Conservation (phyloP, 495 filamentous ascomycete genomes). For the Penicillium arizonense region DNA sequence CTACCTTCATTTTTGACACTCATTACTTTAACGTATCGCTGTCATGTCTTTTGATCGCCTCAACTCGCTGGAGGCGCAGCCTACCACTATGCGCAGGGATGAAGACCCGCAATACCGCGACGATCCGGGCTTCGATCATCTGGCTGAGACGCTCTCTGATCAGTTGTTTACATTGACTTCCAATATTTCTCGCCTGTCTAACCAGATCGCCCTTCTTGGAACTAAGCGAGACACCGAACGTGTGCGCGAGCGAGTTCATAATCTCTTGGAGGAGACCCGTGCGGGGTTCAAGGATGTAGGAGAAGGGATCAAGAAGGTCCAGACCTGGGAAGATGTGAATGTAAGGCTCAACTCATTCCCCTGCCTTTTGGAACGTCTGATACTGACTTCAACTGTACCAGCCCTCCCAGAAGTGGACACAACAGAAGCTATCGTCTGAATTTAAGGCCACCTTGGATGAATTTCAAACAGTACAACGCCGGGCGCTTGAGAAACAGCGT, state of each 20-base stretch:
- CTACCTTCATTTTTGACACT: conserved; percentile 5
- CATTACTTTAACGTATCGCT: neutral
- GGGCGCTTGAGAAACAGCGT: conserved; percentile 87
- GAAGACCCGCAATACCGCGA: conserved; percentile 77
- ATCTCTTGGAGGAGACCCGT: conserved; percentile 79
- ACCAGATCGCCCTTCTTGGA: conserved; percentile 80
- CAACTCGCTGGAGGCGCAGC: conserved; percentile 79
- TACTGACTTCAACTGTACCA: conserved; percentile 31
- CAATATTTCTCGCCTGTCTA: conserved; percentile 76
- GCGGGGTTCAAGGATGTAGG: conserved; percentile 88
- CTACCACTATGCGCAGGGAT: conserved; percentile 59
- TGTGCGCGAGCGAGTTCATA: conserved; percentile 85
- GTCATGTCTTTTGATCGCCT: conserved; percentile 90
- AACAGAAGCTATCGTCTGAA: conserved; percentile 89
- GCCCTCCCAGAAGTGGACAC: conserved; percentile 91
- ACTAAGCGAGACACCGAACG: conserved; percentile 88
- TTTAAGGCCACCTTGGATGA: conserved; percentile 83
- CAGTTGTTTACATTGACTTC: conserved; percentile 84
- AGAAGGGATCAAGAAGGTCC: conserved; percentile 88
- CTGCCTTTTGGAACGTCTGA: neutral
- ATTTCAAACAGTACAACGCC: conserved; percentile 86
- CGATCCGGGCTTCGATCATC: conserved; percentile 85
- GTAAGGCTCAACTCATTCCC: conserved; percentile 48
- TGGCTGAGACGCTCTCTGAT: conserved; percentile 78
- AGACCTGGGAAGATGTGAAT: conserved; percentile 88